Evolutionary conservation across 371 early-diverging fungal species (phyloP).

Genomic region (Mortierella sp.): DNA sequence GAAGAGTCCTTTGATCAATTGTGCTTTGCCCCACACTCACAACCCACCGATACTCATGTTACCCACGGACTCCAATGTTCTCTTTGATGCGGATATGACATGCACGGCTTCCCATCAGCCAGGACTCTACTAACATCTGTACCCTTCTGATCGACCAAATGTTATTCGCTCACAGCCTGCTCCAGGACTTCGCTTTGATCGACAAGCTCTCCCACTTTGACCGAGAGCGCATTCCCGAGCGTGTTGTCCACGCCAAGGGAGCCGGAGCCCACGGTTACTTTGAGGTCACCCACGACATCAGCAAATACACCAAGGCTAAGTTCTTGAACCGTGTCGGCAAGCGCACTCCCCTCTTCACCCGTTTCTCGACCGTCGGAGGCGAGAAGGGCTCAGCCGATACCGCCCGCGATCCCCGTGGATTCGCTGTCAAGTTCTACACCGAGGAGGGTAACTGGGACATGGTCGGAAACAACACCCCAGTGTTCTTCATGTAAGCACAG

Average conservation of each 20-base stretch:
- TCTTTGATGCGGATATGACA: too few species aligned
- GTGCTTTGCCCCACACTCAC: too few species aligned
- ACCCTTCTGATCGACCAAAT: too few species aligned
- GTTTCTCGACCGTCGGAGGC: slow-evolving; percentile 79
- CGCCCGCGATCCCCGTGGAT: slow-evolving; percentile 73
- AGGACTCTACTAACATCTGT: too few species aligned
- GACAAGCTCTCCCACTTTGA: slow-evolving; percentile 73
- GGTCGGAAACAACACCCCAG: slow-evolving; percentile 77
- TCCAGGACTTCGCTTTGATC: slow-evolving; percentile 58
- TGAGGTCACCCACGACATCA: slow-evolving; percentile 63
- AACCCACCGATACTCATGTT: not conserved
- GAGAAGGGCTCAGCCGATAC: slow-evolving; percentile 70
- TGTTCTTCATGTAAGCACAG: slow-evolving; percentile 65
- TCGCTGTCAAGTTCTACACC: slow-evolving; percentile 79
- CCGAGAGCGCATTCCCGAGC: slow-evolving; percentile 75
- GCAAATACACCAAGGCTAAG: slow-evolving; percentile 67
- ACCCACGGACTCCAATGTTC: not conserved
- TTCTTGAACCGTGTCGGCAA: slow-evolving; percentile 68
- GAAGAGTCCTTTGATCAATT: too few species aligned
- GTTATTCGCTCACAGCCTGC: not conserved
- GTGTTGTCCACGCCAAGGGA: slow-evolving; percentile 75
- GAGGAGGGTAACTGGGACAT: slow-evolving; percentile 81
- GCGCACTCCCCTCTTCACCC: slow-evolving; percentile 71
- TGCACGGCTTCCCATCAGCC: too few species aligned
- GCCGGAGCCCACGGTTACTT: slow-evolving; percentile 77